Evolutionary conservation across 2,329 filamentous ascomycete genomes (phyloP), one percentile per base, ranked within the genome.

Genomic region (Lecanoromycetidae sp.): DNA sequence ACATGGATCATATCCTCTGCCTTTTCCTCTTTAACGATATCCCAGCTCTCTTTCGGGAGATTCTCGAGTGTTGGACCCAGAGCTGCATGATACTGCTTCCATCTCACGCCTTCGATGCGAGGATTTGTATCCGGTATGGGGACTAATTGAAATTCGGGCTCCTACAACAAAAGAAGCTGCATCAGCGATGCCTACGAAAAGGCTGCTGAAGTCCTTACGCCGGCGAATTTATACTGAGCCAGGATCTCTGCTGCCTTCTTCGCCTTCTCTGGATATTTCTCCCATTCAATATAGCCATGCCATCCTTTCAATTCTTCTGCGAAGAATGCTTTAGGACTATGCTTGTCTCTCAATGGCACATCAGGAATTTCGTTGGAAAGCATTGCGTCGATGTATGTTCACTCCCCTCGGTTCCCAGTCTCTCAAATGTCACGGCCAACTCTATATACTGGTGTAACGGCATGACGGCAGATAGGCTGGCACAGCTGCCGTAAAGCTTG

Each of bases 211-310:
- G 1, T 12, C 22, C 32, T 37, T 19, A 45, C 42, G 2, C 8
- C 5, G 19, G 44, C 34, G 20, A 39, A 40, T 26, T 7, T 46
- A 17, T 33, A 26, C 25, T 30, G 15, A n/a, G 63, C 63, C 12
- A 81, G 57, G 39, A 81, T 72, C 46, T 75, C 68, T 38, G 72
- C 69, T 0, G 76, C 80, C 37, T 71, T 64, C 22, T 67, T 69
- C 56, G 80, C 81, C 61, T 82, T 84, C 39, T 82, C 77, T 0
- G 80, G 80, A 45, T 82, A 80, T 10, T 76, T 70, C 57, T 83
- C 80, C 80, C 79, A 83, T 56, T 83, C 80, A 5, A 85, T 68
- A 51, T 82, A 84, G 6, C 75, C 44, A 40, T 46, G 34, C 44
- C 44, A 46, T 5, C 44, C 44, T 10, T 38, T 29, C n/a, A 34